Conservation (phyloP, 768 basidiomycete genomes). For the Boletus eberwhitei region DNA sequence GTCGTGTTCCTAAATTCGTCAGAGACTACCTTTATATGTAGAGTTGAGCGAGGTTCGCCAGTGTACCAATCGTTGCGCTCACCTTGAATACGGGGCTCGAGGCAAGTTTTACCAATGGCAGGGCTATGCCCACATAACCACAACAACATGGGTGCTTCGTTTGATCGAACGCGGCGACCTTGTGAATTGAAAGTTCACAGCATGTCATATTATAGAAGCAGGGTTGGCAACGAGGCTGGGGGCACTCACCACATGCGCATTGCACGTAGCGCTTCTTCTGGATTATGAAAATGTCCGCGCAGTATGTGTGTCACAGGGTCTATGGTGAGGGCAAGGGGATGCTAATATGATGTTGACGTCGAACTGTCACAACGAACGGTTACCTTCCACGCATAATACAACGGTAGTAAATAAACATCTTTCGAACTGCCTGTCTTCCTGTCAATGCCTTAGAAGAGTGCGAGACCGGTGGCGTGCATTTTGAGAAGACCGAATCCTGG, state of each 20-base stretch:
- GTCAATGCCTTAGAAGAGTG: not conserved
- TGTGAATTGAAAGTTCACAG: constrained; percentile 4
- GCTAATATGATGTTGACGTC: not conserved
- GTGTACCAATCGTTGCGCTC: not conserved
- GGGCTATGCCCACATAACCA: not conserved
- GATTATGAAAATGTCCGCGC: not conserved
- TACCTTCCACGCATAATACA: not conserved
- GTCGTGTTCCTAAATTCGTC: not conserved
- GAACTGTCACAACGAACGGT: not conserved
- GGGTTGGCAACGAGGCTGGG: constrained; percentile 14
- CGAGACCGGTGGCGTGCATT: not conserved
- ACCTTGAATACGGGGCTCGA: not conserved
- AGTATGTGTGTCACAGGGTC: constrained; percentile 1
- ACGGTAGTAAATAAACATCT: not conserved
- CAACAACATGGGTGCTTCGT: not conserved
- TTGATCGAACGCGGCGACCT: constrained; percentile 18
- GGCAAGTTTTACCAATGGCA: constrained; percentile 3
- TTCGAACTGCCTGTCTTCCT: not conserved
- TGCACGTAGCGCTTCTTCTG: not conserved
- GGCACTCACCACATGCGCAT: constrained; percentile 7
- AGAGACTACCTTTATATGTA: constrained; percentile 12
- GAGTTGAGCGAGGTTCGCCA: not conserved
- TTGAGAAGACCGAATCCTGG: not conserved
- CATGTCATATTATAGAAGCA: not conserved
- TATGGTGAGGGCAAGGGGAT: not conserved